Conservation (phyloP, 2,329 filamentous ascomycete species). For the Aspergillus sp. region DNA sequence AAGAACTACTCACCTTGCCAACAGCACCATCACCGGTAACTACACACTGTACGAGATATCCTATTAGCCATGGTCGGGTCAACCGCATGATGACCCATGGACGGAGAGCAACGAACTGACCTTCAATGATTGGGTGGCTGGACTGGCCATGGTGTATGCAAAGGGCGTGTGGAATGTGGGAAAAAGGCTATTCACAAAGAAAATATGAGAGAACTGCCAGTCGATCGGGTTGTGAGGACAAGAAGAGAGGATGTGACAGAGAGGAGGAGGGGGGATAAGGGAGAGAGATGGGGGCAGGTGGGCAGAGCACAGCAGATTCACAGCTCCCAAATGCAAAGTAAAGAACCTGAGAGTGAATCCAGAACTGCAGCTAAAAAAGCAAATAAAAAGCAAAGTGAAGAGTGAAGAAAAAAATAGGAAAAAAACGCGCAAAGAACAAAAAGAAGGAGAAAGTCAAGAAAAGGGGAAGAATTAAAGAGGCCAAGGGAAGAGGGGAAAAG, state of each 20-base stretch:
- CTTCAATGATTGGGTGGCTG: conserved; percentile 86
- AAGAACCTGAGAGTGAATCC: no score
- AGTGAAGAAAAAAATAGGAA: neutral
- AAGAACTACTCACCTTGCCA: conserved; percentile 67
- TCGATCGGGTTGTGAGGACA: neutral
- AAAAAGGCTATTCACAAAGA: neutral
- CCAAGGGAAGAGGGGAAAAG: conserved; percentile 1
- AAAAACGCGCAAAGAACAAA: conserved; percentile 1
- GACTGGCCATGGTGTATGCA: conserved; percentile 58
- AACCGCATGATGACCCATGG: conserved; percentile 6
- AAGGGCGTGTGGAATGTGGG: conserved; percentile 1
- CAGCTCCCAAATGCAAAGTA: no score
- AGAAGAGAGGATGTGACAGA: neutral
- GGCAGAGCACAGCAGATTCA: neutral
- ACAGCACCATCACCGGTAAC: conserved; percentile 99
- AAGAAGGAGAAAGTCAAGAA: neutral
- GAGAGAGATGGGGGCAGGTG: neutral
- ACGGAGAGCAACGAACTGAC: conserved; percentile 43
- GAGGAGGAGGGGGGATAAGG: neutral
- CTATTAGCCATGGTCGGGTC: conserved; percentile 29
- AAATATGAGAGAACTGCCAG: neutral
- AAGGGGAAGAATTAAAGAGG: neutral
- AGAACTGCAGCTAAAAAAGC: no score
- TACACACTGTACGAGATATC: conserved; percentile 64
- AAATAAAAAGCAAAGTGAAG: neutral